These are phyloP conservation scores for Andalucia godoyi DNA, from an alignment of 78 protist genomes.

Conservation along the genomic window DNA sequence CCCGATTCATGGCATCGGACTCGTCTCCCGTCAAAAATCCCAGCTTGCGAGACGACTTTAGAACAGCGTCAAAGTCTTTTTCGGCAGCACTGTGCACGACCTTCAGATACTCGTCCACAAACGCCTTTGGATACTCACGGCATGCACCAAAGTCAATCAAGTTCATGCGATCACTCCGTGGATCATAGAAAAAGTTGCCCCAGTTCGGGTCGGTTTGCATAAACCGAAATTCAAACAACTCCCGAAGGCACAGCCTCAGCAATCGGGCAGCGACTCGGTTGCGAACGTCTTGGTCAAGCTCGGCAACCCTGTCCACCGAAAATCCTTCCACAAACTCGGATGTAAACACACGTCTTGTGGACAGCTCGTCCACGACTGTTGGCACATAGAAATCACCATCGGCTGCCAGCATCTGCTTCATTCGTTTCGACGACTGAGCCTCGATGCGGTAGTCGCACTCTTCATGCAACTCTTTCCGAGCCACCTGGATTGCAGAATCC, in stretches of 20 bases:
- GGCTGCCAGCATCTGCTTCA: background rate
- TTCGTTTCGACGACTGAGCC: slow-evolving; percentile 10
- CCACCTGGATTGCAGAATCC: slow-evolving; percentile 42
- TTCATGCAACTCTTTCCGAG: slow-evolving; percentile 31
- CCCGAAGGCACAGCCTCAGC: slow-evolving; percentile 38
- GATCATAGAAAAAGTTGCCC: slow-evolving; percentile 64
- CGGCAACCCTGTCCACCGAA: slow-evolving; percentile 30
- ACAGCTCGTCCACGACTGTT: background rate
- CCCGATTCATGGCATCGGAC: slow-evolving; percentile 48
- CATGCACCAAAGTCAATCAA: slow-evolving; percentile 81
- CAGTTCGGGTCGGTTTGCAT: slow-evolving; percentile 87
- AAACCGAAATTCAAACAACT: slow-evolving; percentile 48
- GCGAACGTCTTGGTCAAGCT: background rate
- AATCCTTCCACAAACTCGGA: slow-evolving; percentile 38
- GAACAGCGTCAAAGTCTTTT: background rate
- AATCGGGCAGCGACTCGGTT: slow-evolving; percentile 12
- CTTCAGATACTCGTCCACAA: slow-evolving; percentile 44
- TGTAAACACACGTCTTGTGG: background rate
- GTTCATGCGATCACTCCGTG: slow-evolving; percentile 19
- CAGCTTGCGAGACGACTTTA: slow-evolving; percentile 40
- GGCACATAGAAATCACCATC: background rate
- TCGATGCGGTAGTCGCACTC: slow-evolving; percentile 73
- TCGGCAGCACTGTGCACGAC: slow-evolving; percentile 57
- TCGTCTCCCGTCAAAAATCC: slow-evolving; percentile 82
- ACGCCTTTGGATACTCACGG: slow-evolving; percentile 22